A percentile compares a stretch with the other conserved stretches of the same genome.
Evolutionary conservation across 2,329 filamentous ascomycete genomes (phyloP).

Genomic region (Paracoccidioides lutzii): DNA sequence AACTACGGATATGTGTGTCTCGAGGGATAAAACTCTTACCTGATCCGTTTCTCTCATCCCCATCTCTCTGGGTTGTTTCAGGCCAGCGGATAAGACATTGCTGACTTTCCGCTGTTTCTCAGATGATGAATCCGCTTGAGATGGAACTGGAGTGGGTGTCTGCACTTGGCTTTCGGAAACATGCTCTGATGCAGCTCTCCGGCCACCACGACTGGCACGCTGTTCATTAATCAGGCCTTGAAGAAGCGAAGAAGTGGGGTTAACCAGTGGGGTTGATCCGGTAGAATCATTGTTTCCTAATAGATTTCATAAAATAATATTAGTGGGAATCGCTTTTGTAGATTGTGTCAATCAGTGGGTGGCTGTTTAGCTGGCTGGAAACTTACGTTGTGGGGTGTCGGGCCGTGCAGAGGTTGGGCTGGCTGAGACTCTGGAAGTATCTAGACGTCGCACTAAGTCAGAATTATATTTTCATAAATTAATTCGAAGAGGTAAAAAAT

Average conservation of each 20-base stretch:
- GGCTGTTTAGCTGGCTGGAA: not conserved
- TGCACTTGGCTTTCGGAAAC: constrained; percentile 15
- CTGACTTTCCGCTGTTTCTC: constrained; percentile 24
- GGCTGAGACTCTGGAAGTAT: not conserved
- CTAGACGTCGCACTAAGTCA: not conserved
- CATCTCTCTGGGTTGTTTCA: constrained; percentile 28
- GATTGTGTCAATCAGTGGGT: not conserved
- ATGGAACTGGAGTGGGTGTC: constrained; percentile 12
- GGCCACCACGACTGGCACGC: constrained; percentile 23
- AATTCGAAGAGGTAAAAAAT: not conserved
- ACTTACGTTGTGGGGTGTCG: constrained; percentile 3
- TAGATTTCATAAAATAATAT: constrained; percentile 7
- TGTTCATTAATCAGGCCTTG: constrained; percentile 31
- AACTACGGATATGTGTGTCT: not conserved
- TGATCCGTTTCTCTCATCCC: constrained; percentile 32
- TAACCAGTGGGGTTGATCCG: constrained; percentile 22
- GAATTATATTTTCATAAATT: not conserved
- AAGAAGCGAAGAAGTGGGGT: constrained; percentile 27
- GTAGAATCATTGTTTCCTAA: constrained; percentile 21
- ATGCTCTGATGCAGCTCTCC: constrained; percentile 16
- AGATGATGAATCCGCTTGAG: constrained; percentile 22
- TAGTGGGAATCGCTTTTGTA: not conserved
- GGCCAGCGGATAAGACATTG: constrained; percentile 18
- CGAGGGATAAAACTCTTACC: constrained; percentile 15
- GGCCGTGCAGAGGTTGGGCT: not conserved